Evolutionary conservation across 2,329 filamentous ascomycete species (phyloP).

Genomic region (Cercospora canescens): DNA sequence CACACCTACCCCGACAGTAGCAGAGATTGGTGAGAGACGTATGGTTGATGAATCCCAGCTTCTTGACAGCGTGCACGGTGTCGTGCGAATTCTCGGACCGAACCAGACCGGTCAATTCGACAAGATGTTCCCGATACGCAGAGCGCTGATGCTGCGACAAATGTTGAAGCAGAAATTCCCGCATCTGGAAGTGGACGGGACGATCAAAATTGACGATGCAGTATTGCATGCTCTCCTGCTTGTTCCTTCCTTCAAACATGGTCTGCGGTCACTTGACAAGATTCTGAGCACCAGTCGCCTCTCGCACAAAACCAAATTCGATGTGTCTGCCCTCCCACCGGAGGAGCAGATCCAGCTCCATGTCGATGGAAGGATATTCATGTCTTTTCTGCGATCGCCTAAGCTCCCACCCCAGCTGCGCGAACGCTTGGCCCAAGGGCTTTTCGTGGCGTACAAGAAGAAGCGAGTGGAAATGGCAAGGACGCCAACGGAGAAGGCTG

Average conservation of each 20-base stretch:
- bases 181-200: conserved; percentile 31
- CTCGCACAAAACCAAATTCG: conserved; percentile 35
- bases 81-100: conserved; percentile 33
- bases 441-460: conserved; percentile 38
- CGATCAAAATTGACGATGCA: conserved; percentile 37
- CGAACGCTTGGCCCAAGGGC: conserved; percentile 35
- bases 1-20: conserved; percentile 29
- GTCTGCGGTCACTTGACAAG: conserved; percentile 36
- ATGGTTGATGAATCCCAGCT: conserved; percentile 31
- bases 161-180: conserved; percentile 35
- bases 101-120: conserved; percentile 33
- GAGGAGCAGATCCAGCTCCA: conserved; percentile 39
- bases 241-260: conserved; percentile 37
- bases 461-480: conserved; percentile 33
- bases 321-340: conserved; percentile 36
- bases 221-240: conserved; percentile 37
- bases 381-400: conserved; percentile 35
- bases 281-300: conserved; percentile 38
- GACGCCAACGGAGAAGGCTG: conserved; percentile 29
- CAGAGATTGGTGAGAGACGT: conserved; percentile 23
- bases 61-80: conserved; percentile 35
- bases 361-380: conserved; percentile 38
- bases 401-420: conserved; percentile 35
- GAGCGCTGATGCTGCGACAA: conserved; percentile 36
- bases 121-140: conserved; percentile 32